Base-by-base conservation (phyloP, 192 early-diverging fungal species). In the Pilaira anomala region DNA sequence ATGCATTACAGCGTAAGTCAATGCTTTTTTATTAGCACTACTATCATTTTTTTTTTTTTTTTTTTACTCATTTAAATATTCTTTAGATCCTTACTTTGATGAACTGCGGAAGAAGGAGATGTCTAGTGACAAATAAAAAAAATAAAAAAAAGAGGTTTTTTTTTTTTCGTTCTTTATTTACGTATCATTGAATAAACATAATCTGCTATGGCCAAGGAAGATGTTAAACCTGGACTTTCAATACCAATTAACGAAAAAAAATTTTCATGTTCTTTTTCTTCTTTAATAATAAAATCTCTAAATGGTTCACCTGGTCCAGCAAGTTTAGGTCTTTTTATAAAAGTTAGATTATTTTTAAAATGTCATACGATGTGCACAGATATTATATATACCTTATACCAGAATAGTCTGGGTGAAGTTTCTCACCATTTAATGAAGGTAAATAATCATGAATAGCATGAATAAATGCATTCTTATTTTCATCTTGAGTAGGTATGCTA, bases 141-240 rank as follows among this genome's bases (percentile, higher is more conserved):
- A 45, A 45, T 12, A 45, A 45, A 3, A 45, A 6, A 46, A 16
- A 36, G n/a, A n/a, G n/a, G n/a, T n/a, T n/a, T n/a, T n/a, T n/a
- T n/a, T n/a, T n/a, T n/a, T n/a, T n/a, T n/a, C n/a, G n/a, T n/a
- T n/a, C n/a, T n/a, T 36, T 36, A 36, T 36, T 66, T 21, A 33
- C 22, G n/a, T 13, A 70, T 65, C 24, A 66, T 51, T n/a, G 51
- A 18, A 40, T 75, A 73, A n/a, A 82, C 76, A 64, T 80, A 62
- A 42, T 91, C 85, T 0, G 86, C 92, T 44, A 95, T 93, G 1
- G 92, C 92, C 45, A 93, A 75, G 2, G 88, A 87, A 16, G 85
- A 80, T 2, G 93, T 95, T 54, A 95, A 60, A 0, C 93, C 93
- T 2, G 93, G 93, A 56, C 89, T 91, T 61, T 95, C 93, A 28